phyloP scores from a whole-genome alignment of 192 early-diverging fungal genomes.

The Entomortierella beljakovae region DNA sequence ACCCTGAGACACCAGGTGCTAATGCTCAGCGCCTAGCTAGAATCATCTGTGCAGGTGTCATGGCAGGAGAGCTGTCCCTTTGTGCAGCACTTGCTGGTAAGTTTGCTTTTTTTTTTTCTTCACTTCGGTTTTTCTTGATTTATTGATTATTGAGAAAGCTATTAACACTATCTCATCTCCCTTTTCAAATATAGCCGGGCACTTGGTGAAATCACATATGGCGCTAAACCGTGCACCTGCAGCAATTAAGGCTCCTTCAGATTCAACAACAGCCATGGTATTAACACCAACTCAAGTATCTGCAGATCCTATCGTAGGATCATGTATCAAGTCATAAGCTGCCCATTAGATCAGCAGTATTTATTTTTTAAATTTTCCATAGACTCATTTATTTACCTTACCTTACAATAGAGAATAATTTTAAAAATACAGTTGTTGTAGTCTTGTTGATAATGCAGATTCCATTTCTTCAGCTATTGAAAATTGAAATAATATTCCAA shows the following conservation, averaged over 20 bases:
- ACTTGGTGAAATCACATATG: slow-evolving; percentile 92
- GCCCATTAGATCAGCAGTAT: neutral
- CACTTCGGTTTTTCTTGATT: neutral
- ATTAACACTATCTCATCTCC: neutral
- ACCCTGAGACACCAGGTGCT: slow-evolving; percentile 79
- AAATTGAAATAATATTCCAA: slow-evolving; percentile 21
- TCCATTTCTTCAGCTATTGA: neutral
- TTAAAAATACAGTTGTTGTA: neutral
- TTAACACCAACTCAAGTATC: slow-evolving; percentile 28
- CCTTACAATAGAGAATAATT: neutral
- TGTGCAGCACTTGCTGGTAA: slow-evolving; percentile 81
- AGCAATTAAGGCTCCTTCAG: slow-evolving; percentile 16
- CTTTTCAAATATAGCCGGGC: slow-evolving; percentile 67
- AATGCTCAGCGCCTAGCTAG: slow-evolving; percentile 89
- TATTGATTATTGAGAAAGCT: neutral
- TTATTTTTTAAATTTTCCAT: no score
- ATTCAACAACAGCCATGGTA: slow-evolving; percentile 13
- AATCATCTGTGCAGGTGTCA: slow-evolving; percentile 87
- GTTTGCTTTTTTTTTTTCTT: neutral
- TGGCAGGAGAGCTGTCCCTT: slow-evolving; percentile 93
- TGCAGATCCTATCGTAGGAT: slow-evolving; percentile 37
- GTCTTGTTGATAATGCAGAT: slow-evolving; percentile 17
- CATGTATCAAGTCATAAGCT: slow-evolving; percentile 59
- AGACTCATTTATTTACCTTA: neutral
- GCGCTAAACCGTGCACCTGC: slow-evolving; percentile 79